Evolutionary conservation across 352 stramenopile species (phyloP).

Genomic region (Phytopythium ostracodes): DNA sequence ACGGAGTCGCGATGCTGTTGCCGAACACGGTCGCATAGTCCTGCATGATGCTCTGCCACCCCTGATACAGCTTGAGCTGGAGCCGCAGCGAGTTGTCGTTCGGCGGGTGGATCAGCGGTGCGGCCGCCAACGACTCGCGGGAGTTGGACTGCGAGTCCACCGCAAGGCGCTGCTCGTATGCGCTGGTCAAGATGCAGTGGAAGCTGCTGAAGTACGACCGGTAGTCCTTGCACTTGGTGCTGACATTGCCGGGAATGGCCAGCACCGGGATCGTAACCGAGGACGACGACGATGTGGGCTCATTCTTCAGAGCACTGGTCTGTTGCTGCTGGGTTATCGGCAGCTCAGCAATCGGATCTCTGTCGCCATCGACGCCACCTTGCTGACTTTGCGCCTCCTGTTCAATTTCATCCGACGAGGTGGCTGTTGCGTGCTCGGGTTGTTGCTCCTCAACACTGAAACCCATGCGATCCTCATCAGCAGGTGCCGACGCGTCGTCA

Average conservation of each 20-base stretch:
- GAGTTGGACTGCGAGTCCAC: constrained; percentile 12
- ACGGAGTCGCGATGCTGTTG: constrained; percentile 23
- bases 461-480: neutral
- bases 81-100: constrained; percentile 52
- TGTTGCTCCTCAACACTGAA: neutral
- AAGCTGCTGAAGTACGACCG: constrained; percentile 62
- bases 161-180: constrained; percentile 48
- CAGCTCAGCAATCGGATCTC: neutral
- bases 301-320: neutral
- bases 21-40: constrained; percentile 86
- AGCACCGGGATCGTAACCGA: neutral
- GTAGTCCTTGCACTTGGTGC: constrained; percentile 45
- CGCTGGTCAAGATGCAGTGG: constrained; percentile 69
- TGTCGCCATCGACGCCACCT: neutral
- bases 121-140: constrained; percentile 9
- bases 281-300: neutral
- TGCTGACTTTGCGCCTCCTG: neutral
- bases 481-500: neutral
- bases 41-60: constrained; percentile 82
- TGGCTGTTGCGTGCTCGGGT: neutral
- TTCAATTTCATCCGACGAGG: neutral
- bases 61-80: constrained; percentile 78
- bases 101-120: constrained; percentile 14
- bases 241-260: constrained; percentile 7
- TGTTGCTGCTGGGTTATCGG: neutral